A percentile compares a stretch with the other conserved stretches of the same genome.
phyloP scores from a whole-genome alignment of 768 basidiomycete species.

The Chiua virens region DNA sequence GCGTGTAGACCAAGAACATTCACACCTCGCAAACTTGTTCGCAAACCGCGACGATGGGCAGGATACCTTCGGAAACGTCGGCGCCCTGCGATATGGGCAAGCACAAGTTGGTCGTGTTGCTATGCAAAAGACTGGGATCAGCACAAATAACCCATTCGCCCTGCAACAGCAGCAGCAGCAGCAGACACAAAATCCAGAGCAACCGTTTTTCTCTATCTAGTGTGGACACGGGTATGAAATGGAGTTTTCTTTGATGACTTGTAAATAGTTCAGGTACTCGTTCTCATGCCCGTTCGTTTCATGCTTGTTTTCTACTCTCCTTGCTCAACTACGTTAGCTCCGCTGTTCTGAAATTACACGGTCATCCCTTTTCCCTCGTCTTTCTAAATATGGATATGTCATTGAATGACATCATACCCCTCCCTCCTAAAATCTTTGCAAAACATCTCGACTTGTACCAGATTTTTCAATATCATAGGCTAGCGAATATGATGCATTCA shows the following conservation, averaged over 20 bases:
- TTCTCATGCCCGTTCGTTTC: constrained; percentile 10
- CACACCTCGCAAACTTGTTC: constrained; percentile 76
- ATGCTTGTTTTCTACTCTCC: constrained; percentile 11
- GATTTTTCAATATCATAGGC: constrained; percentile 10
- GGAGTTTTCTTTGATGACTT: constrained; percentile 1
- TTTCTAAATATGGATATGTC: constrained; percentile 21
- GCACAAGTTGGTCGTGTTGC: constrained; percentile 52
- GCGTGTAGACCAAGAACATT: constrained; percentile 66
- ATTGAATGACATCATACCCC: constrained; percentile 24
- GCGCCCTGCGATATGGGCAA: constrained; percentile 69
- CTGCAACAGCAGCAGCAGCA: constrained; percentile 51
- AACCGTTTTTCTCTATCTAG: constrained; percentile 79
- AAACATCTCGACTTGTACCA: no score
- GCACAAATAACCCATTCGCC: constrained; percentile 65
- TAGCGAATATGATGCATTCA: constrained; percentile 1
- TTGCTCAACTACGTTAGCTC: not conserved
- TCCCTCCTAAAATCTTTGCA: not conserved
- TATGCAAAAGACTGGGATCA: constrained; percentile 46
- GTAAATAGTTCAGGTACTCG: constrained; percentile 6
- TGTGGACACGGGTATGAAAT: constrained; percentile 5
- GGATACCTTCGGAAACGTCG: constrained; percentile 95
- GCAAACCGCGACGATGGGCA: constrained; percentile 89
- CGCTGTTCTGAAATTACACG: no score
- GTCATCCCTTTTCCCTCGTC: no score
- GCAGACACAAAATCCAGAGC: constrained; percentile 56